These are phyloP conservation scores for Cochlearia excelsa DNA, from an alignment of 345 rosid species.

Conservation along the genomic window DNA sequence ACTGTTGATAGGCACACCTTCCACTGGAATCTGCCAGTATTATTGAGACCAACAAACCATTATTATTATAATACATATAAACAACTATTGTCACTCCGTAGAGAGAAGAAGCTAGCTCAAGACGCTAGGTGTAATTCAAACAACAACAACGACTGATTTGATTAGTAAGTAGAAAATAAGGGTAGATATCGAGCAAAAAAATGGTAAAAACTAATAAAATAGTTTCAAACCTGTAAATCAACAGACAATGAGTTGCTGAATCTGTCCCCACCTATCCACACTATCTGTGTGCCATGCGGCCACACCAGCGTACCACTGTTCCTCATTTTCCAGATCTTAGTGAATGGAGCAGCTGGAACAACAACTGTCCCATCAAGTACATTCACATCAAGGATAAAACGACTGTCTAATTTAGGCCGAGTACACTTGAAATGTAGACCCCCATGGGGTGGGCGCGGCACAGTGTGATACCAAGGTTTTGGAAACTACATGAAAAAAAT, in stretches of 20 bases:
- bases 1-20: conserved; percentile 59
- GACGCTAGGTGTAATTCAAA: neutral
- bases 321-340: conserved; percentile 90
- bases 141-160: neutral
- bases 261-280: conserved; percentile 80
- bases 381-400: conserved; percentile 80
- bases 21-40: conserved; percentile 54
- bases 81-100: conserved; percentile 2
- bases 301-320: conserved; percentile 71
- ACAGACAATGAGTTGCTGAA: conserved; percentile 30
- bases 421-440: conserved; percentile 29
- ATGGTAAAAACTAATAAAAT: conserved; percentile 12
- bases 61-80: neutral
- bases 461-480: conserved; percentile 34
- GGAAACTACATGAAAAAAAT: conserved; percentile 21
- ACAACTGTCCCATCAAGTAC: conserved; percentile 74
- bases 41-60: conserved; percentile 10
- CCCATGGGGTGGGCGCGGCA: conserved; percentile 30
- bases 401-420: conserved; percentile 63
- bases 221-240: conserved; percentile 44
- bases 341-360: conserved; percentile 71
- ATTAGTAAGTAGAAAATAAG: neutral
- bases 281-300: conserved; percentile 58
- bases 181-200: neutral
- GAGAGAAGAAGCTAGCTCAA: conserved; percentile 6